A percentile compares a stretch with the other conserved stretches of the same genome.
phyloP scores from a whole-genome alignment of 1,139 yeast genomes.

The Hemisphaericaspora subhashii region DNA sequence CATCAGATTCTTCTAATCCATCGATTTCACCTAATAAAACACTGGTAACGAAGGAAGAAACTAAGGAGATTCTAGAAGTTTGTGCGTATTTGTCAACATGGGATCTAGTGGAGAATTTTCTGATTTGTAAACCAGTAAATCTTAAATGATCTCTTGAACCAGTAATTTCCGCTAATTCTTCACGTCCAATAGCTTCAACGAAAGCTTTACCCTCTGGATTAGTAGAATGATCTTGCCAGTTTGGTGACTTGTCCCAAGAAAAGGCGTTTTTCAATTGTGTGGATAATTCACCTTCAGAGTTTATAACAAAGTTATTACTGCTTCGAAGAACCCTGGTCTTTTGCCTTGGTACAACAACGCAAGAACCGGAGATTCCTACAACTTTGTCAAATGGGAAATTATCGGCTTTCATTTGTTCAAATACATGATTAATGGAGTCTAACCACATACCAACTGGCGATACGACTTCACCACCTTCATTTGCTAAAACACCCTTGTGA shows the following conservation, averaged over 20 bases:
- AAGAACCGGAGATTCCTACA: constrained; percentile 78
- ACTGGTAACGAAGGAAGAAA: constrained; percentile 77
- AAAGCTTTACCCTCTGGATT: constrained; percentile 63
- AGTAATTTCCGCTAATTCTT: constrained; percentile 62
- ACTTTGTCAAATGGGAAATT: constrained; percentile 61
- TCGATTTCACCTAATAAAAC: constrained; percentile 65
- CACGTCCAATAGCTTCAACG: constrained; percentile 60
- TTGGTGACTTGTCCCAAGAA: constrained; percentile 70
- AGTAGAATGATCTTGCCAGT: constrained; percentile 95
- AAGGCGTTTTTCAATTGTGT: constrained; percentile 54
- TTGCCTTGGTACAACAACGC: too few relatives aligned
- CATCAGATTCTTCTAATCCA: constrained; percentile 78
- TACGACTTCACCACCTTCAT: constrained; percentile 54
- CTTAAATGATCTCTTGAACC: constrained; percentile 90
- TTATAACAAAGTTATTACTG: too few relatives aligned
- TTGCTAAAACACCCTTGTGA: constrained; percentile 66
- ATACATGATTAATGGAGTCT: constrained; percentile 71
- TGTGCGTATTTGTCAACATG: constrained; percentile 52
- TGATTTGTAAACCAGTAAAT: constrained; percentile 87
- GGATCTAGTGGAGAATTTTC: constrained; percentile 60
- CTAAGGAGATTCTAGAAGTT: constrained; percentile 68
- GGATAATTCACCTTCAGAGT: constrained; percentile 28
- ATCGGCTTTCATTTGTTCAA: constrained; percentile 52
- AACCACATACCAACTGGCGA: constrained; percentile 93
- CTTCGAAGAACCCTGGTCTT: too few relatives aligned